Percentiles rank a stretch among this genome's conserved stretches.
These are phyloP conservation scores for Coemansia biformis DNA, from an alignment of 192 early-diverging fungal species.

Conservation along the genomic window DNA sequence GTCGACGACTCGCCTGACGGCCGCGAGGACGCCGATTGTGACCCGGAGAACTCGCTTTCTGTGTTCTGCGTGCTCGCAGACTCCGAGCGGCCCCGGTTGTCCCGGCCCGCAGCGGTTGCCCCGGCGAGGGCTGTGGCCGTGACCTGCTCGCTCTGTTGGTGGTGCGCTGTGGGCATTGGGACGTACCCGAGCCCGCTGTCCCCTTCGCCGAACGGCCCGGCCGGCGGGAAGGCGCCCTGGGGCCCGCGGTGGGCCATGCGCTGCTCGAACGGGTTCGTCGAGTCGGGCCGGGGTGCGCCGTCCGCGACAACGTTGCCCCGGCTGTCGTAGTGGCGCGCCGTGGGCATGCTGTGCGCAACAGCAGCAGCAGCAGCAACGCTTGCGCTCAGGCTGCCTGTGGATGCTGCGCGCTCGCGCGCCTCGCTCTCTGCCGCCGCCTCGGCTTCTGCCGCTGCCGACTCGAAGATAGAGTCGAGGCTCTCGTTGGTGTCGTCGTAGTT, in stretches of 20 bases:
- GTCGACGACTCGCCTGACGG: conserved; percentile 42
- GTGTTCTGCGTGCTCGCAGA: conserved; percentile 36
- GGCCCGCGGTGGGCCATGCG: conserved; percentile 46
- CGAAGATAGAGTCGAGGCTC: conserved; percentile 47
- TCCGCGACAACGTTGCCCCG: conserved; percentile 11
- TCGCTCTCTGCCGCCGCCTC: conserved; percentile 43
- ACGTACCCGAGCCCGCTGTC: conserved; percentile 30
- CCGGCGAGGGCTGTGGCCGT: conserved; percentile 38
- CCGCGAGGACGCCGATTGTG: conserved; percentile 37
- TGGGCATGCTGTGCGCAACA: conserved; percentile 18
- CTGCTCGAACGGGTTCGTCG: conserved; percentile 50
- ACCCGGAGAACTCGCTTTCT: conserved; percentile 20
- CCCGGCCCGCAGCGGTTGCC: conserved; percentile 9
- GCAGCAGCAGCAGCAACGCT: conserved; percentile 8
- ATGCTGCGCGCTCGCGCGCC: conserved; percentile 32
- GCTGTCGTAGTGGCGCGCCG: conserved; percentile 21
- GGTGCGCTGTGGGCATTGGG: conserved; percentile 35
- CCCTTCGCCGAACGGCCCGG: conserved; percentile 37
- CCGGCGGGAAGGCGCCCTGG: conserved; percentile 47
- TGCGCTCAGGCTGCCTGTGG: conserved; percentile 17
- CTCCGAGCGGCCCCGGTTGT: conserved; percentile 34
- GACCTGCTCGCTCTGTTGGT: conserved; percentile 28
- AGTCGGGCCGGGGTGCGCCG: conserved; percentile 34
- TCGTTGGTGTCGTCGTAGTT: conserved; percentile 33
- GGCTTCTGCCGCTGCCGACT: conserved; percentile 44